Evolutionary conservation across 768 basidiomycete species (phyloP), one percentile per base, ranked within the genome.

Genomic region (Pleurotus cornucopiae): DNA sequence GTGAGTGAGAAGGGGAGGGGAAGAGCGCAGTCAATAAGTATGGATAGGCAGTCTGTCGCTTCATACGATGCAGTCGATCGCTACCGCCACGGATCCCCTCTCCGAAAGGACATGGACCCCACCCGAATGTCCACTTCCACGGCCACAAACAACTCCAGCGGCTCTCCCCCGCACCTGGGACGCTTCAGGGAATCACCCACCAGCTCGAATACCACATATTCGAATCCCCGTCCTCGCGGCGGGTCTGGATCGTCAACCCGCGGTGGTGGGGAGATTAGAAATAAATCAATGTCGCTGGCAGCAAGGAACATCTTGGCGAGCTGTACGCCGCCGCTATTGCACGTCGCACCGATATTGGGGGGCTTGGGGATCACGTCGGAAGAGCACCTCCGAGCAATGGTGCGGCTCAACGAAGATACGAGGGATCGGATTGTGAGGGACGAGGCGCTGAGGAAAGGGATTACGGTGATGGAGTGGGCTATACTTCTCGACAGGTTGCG

Each of bases 391-490:
- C 73, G 78, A 9, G 88, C 88, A 2, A 69, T 89, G 14, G 78
- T 76, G 6, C 73, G 79, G 54, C 67, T 90, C 58, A 80, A 78
- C 38, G 85, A 86, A 54, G 83, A 81, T 57, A 89, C 84, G 18
- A 69, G 88, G 59, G 82, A 90, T 66, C 71, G 81, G 56, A 86
- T 89, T 66, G 75, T 90, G 46, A 85, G 78, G 67, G 85, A 86
- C 61, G 84, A 84, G 60, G 88, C 86, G 54, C 63, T 90, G 68
- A 80, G 71, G 64, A 72, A 79, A 62, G 88, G 88, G 1, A 73
- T 90, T 49, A 88, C 86, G 0, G 76, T 88, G 6, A 73, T 90
- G 70, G 88, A 90, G 62, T 90, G 88, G 88, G 88, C 88, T 18
- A 86, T 89, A 62, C 72, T 90, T 62, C 67, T 90, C 57, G 88